phyloP scores from a whole-genome alignment of 139 green algal genomes.

The Auxenochlorella pyrenoidosa region DNA sequence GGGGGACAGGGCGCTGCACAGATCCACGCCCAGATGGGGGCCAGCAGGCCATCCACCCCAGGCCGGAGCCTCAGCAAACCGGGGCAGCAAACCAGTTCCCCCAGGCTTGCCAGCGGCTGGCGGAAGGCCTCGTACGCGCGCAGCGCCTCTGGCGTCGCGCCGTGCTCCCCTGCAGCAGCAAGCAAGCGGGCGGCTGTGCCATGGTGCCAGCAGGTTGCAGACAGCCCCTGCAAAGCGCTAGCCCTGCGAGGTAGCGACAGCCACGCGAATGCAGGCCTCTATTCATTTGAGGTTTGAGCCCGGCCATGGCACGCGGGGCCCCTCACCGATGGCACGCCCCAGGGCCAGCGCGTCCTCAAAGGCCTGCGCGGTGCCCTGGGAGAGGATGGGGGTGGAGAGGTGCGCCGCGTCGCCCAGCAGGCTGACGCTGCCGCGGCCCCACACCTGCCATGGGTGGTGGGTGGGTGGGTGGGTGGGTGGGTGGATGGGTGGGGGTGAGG shows the following conservation, averaged over 20 bases:
- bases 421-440: constrained; percentile 10
- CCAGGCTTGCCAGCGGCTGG: neutral
- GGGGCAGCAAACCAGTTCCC: too few species aligned
- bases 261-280: too few species aligned
- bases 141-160: neutral
- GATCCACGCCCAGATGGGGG: too few species aligned
- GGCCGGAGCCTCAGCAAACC: too few species aligned
- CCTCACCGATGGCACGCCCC: constrained; percentile 19
- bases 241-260: too few species aligned
- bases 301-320: too few species aligned
- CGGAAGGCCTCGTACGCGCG: constrained; percentile 10
- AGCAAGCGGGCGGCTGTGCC: too few species aligned
- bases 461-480: neutral
- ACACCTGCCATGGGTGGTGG: neutral
- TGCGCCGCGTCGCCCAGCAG: constrained; percentile 41
- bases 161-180: constrained; percentile 7
- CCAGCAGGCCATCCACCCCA: too few species aligned
- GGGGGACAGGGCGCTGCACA: too few species aligned
- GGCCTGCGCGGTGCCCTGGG: constrained; percentile 12
- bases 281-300: too few species aligned
- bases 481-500: neutral
- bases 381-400: constrained; percentile 19
- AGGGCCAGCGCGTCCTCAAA: constrained; percentile 37
- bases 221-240: too few species aligned
- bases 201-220: too few species aligned